Conservation (phyloP, 2,329 filamentous ascomycete species). For the Thelonectria olida region DNA sequence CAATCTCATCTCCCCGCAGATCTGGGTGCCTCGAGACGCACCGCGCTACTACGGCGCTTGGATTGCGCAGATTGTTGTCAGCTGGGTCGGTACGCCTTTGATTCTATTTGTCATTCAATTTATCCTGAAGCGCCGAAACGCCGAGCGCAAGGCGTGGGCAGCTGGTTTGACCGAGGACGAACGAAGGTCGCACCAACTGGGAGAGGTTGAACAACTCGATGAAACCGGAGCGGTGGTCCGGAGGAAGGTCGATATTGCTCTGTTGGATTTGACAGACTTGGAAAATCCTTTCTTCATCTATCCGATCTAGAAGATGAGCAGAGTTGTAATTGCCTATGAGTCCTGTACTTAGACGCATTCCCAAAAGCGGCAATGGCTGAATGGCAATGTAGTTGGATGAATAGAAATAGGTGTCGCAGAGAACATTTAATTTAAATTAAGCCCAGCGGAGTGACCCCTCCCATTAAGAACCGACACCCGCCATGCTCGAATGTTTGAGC, state of each 20-base stretch:
- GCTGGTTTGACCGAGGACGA: constrained; percentile 35
- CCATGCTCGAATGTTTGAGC: too few relatives aligned
- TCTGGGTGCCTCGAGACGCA: constrained; percentile 42
- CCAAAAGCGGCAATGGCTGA: too few relatives aligned
- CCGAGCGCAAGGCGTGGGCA: constrained; percentile 38
- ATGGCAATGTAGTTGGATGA: too few relatives aligned
- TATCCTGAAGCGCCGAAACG: constrained; percentile 45
- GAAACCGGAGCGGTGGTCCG: constrained; percentile 42
- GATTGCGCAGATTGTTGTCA: constrained; percentile 37
- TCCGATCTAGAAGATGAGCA: constrained; percentile 17
- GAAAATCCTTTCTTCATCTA: constrained; percentile 52
- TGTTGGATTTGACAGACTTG: constrained; percentile 50
- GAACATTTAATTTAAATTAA: too few relatives aligned
- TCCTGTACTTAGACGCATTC: too few relatives aligned
- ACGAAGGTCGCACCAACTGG: constrained; percentile 25
- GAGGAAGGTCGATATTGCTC: constrained; percentile 45
- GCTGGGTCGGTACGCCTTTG: constrained; percentile 47
- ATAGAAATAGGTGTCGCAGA: too few relatives aligned
- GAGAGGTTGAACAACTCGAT: constrained; percentile 35
- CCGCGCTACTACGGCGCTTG: constrained; percentile 41
- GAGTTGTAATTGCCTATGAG: too few relatives aligned
- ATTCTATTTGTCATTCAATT: constrained; percentile 44
- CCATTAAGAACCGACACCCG: too few relatives aligned
- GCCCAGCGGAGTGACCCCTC: too few relatives aligned
- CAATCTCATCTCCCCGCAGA: constrained; percentile 49